phyloP scores from a whole-genome alignment of 371 early-diverging fungal genomes.

The Rhizopus delemar region DNA sequence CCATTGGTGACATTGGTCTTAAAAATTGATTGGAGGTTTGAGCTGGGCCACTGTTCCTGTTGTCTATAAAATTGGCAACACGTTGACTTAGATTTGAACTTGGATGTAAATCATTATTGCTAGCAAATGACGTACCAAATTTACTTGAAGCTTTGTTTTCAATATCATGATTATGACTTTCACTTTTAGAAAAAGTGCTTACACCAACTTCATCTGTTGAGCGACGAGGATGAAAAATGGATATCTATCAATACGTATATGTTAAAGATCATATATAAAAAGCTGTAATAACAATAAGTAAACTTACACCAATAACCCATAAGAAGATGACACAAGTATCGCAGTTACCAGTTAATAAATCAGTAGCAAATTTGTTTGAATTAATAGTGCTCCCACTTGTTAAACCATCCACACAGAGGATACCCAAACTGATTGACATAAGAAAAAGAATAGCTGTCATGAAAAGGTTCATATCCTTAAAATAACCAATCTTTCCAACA shows the following conservation, averaged over 20 bases:
- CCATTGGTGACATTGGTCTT: constrained; percentile 43
- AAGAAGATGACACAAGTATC: constrained; percentile 33
- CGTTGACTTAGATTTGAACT: constrained; percentile 26
- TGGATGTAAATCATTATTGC: background rate
- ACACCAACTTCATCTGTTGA: constrained; percentile 6
- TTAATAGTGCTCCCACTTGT: constrained; percentile 28
- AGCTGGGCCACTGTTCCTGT: constrained; percentile 2
- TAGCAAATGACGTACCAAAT: background rate
- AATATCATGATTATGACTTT: constrained; percentile 2
- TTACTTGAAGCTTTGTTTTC: constrained; percentile 8
- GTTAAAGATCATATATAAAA: background rate
- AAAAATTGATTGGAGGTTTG: constrained; percentile 21
- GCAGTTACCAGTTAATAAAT: constrained; percentile 38
- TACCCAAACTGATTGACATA: constrained; percentile 33
- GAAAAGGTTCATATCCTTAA: constrained; percentile 52
- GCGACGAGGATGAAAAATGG: constrained; percentile 48
- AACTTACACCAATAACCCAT: constrained; percentile 45
- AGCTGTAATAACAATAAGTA: background rate
- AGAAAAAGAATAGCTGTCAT: constrained; percentile 34
- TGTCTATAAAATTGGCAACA: constrained; percentile 26
- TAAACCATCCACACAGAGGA: constrained; percentile 49
- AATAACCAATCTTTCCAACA: constrained; percentile 43
- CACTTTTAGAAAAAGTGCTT: constrained; percentile 1
- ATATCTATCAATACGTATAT: constrained; percentile 28
- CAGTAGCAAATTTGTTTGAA: constrained; percentile 39